Conservation (phyloP, 768 basidiomycete genomes). For the Lactarius sanguifluus region DNA sequence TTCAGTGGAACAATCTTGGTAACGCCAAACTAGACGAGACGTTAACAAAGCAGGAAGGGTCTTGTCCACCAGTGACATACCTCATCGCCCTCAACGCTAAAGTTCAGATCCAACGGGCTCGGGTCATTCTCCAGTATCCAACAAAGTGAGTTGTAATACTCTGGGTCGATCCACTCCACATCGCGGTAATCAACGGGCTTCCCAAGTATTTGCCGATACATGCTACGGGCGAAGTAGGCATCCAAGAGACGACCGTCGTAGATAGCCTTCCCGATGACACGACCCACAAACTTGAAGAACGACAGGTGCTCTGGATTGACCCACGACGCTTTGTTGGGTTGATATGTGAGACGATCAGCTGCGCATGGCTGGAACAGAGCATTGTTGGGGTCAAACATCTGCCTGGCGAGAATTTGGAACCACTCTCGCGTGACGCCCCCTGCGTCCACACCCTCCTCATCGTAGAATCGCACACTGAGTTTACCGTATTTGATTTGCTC, state of each 20-base stretch:
- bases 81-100: conserved; percentile 96
- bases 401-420: conserved; percentile 96
- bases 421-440: conserved; percentile 98
- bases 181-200: conserved; percentile 95
- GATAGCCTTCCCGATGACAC: conserved; percentile 96
- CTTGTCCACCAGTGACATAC: conserved; percentile 43
- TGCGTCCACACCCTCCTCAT: conserved; percentile 97
- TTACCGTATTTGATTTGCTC: conserved; percentile 99
- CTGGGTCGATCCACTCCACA: conserved; percentile 97
- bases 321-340: conserved; percentile 91
- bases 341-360: conserved; percentile 92
- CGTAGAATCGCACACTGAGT: conserved; percentile 92
- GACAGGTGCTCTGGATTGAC: conserved; percentile 94
- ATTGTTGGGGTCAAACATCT: conserved; percentile 99
- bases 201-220: conserved; percentile 93
- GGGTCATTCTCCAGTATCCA: conserved; percentile 99
- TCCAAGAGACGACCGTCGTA: conserved; percentile 95
- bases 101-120: conserved; percentile 80
- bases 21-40: conserved; percentile 70
- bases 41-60: conserved; percentile 21
- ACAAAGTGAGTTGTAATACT: conserved; percentile 95
- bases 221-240: conserved; percentile 95
- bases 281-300: conserved; percentile 99
- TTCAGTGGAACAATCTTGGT: conserved; percentile 88
- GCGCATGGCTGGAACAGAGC: conserved; percentile 98